A percentile compares a stretch with the other conserved stretches of the same genome.
phyloP scores from a whole-genome alignment of 352 stramenopile genomes.

The Thalassiosira mediterranea region DNA sequence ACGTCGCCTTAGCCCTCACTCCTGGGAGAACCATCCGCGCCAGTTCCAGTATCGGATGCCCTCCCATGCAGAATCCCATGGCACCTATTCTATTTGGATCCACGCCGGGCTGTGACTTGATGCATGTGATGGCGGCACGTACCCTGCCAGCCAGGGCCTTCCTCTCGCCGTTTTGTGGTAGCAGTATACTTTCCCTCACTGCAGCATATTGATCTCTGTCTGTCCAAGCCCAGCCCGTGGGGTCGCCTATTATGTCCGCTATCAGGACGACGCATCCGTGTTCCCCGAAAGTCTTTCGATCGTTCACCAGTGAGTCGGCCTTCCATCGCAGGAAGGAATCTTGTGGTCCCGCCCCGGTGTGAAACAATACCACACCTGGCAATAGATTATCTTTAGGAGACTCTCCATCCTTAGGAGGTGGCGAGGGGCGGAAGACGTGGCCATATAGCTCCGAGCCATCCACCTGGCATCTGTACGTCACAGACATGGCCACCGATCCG shows the following conservation, averaged over 20 bases:
- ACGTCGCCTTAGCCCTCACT: constrained; percentile 57
- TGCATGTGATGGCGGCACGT: constrained; percentile 36
- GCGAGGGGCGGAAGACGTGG: constrained; percentile 39
- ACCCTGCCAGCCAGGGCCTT: constrained; percentile 42
- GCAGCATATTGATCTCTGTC: constrained; percentile 56
- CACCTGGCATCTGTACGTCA: constrained; percentile 32
- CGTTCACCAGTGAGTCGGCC: constrained; percentile 47
- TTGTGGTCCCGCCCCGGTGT: constrained; percentile 74
- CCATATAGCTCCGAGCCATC: constrained; percentile 43
- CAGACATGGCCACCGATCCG: constrained; percentile 9
- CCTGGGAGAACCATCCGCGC: constrained; percentile 18
- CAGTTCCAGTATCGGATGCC: constrained; percentile 68
- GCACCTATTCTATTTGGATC: constrained; percentile 50
- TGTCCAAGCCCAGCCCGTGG: constrained; percentile 62
- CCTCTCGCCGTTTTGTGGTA: constrained; percentile 24
- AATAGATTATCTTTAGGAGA: background rate
- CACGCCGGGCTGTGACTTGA: constrained; percentile 35
- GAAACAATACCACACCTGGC: constrained; percentile 71
- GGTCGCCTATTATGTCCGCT: constrained; percentile 68
- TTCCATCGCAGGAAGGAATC: constrained; percentile 78
- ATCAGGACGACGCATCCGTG: constrained; percentile 65
- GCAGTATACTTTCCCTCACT: constrained; percentile 39
- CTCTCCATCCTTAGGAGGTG: background rate
- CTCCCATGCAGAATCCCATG: constrained; percentile 76
- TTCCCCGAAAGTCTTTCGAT: constrained; percentile 25